These are phyloP conservation scores for Lachancea cidri DNA, from an alignment of 805 yeast species.

Conservation along the genomic window DNA sequence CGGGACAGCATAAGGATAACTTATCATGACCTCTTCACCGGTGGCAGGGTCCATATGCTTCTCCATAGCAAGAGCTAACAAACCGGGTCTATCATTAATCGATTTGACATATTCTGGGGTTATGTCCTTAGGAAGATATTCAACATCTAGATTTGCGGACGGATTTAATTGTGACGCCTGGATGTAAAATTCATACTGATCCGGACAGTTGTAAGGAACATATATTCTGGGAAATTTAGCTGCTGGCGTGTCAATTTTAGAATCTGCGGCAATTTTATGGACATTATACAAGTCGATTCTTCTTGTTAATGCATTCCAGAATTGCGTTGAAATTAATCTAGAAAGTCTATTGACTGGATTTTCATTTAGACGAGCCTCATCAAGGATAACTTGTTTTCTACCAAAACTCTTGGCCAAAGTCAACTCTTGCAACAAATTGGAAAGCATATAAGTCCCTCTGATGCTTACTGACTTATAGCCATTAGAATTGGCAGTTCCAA, in stretches of 20 bases:
- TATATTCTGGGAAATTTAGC: slow-evolving; percentile 70
- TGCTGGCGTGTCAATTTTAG: slow-evolving; percentile 62
- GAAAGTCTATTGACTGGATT: slow-evolving; percentile 78
- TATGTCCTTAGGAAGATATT: slow-evolving; percentile 65
- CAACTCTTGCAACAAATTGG: slow-evolving; percentile 81
- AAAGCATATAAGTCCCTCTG: slow-evolving; percentile 85
- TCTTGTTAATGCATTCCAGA: slow-evolving; percentile 79
- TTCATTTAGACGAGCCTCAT: slow-evolving; percentile 78
- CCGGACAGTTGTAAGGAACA: slow-evolving; percentile 62
- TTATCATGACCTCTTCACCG: slow-evolving; percentile 47
- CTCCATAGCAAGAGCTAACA: slow-evolving; percentile 73
- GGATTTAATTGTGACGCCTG: slow-evolving; percentile 52
- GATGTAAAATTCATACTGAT: slow-evolving; percentile 66
- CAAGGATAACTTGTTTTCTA: slow-evolving; percentile 68
- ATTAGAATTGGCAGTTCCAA: slow-evolving; percentile 80
- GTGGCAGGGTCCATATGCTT: slow-evolving; percentile 45
- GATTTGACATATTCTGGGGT: slow-evolving; percentile 76
- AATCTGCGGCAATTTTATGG: slow-evolving; percentile 67
- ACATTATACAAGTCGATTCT: slow-evolving; percentile 57
- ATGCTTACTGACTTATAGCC: slow-evolving; percentile 71
- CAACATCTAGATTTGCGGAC: slow-evolving; percentile 60
- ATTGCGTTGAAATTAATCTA: slow-evolving; percentile 66
- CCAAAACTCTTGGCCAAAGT: slow-evolving; percentile 83
- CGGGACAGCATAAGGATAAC: slow-evolving; percentile 89
- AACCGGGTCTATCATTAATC: slow-evolving; percentile 77